Evolutionary conservation across 2,329 filamentous ascomycete species (phyloP).

Genomic region (Cladosporium austrohemisphaericum): DNA sequence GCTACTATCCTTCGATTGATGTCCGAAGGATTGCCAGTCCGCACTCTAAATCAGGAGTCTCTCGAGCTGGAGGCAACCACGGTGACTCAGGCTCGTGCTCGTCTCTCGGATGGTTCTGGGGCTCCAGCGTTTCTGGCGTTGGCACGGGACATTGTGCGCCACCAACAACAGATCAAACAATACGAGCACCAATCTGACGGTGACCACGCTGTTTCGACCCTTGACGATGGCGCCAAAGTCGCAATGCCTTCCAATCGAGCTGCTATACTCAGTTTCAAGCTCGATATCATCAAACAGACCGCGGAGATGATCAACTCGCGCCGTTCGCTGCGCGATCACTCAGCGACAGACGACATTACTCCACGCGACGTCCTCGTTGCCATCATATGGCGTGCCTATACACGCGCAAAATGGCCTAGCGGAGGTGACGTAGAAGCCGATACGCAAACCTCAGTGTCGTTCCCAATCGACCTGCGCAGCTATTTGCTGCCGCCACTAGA

Average conservation of each 20-base stretch:
- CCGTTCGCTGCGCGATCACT: not conserved
- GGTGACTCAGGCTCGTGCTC: not conserved
- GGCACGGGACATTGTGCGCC: not conserved
- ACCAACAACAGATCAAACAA: not conserved
- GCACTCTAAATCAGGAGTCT: conserved; percentile 17
- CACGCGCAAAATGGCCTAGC: conserved; percentile 15
- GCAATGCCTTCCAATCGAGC: not conserved
- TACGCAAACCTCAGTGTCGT: conserved; percentile 6
- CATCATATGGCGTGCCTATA: conserved; percentile 23
- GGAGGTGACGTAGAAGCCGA: not conserved
- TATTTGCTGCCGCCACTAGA: conserved; percentile 11
- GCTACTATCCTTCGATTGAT: conserved; percentile 19
- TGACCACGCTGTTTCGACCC: not conserved
- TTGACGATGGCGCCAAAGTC: no score
- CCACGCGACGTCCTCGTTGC: conserved; percentile 18
- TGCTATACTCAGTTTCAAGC: conserved; percentile 20
- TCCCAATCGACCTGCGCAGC: conserved; percentile 19
- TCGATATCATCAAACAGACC: conserved; percentile 16
- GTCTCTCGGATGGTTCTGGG: not conserved
- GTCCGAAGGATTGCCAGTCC: conserved; percentile 15
- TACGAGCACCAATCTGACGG: not conserved
- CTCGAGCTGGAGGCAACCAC: conserved; percentile 6
- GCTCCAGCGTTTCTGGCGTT: conserved; percentile 2
- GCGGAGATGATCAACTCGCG: conserved; percentile 20
- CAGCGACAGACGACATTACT: not conserved